Evolutionary conservation across 345 rosid species (phyloP).

Genomic region (Bruguiera sexangula): DNA sequence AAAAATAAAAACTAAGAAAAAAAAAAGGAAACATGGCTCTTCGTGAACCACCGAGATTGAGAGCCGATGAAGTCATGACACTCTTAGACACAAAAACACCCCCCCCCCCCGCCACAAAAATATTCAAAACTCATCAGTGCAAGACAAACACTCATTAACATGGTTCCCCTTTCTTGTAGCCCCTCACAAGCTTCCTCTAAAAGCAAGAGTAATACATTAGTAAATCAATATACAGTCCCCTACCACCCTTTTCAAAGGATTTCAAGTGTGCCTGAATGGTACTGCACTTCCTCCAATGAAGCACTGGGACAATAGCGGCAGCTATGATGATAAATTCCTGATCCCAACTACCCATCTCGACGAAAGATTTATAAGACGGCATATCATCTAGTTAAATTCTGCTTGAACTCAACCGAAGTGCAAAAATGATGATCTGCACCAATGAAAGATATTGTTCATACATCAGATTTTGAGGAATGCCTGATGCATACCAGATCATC

Average conservation of each 20-base stretch:
- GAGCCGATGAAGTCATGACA: background rate
- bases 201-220: too few relatives aligned
- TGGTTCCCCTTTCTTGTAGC: background rate
- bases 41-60: background rate
- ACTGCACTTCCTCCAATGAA: background rate
- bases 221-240: too few relatives aligned
- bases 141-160: background rate
- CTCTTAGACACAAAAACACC: background rate
- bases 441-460: constrained; percentile 1
- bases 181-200: background rate
- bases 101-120: background rate
- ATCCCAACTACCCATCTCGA: background rate
- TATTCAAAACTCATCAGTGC: background rate
- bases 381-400: background rate
- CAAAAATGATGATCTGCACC: background rate
- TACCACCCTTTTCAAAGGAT: background rate
- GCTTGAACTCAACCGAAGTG: background rate
- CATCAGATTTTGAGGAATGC: constrained; percentile 30
- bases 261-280: background rate
- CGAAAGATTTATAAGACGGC: background rate
- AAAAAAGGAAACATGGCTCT: background rate
- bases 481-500: constrained; percentile 90
- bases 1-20: background rate
- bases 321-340: background rate
- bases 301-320: background rate